Percentiles rank a stretch among this genome's conserved stretches.
Evolutionary conservation across 306 rosid genomes (phyloP).

Genomic region (Alnus rubra): DNA sequence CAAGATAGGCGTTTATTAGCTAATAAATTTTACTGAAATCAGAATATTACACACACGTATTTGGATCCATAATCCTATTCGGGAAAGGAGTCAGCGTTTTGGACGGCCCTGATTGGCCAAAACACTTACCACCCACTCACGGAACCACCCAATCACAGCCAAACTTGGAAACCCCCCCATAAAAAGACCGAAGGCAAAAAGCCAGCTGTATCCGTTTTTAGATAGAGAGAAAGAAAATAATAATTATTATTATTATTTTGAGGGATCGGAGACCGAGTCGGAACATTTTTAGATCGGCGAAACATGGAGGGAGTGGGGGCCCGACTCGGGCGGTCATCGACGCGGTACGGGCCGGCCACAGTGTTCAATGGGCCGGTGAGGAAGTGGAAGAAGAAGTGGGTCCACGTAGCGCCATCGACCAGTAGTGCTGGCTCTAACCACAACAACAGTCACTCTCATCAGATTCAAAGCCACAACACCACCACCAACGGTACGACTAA

Average conservation of each 20-base stretch:
- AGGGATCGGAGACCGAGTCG: constrained; percentile 49
- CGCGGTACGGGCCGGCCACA: constrained; percentile 95
- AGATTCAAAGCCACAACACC: constrained; percentile 31
- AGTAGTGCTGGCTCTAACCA: constrained; percentile 31
- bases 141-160: constrained; percentile 20
- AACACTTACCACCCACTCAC: neutral
- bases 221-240: constrained; percentile 18
- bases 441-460: constrained; percentile 34
- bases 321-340: constrained; percentile 91
- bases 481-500: constrained; percentile 36
- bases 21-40: no score
- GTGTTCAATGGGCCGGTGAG: constrained; percentile 96
- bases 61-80: neutral
- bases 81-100: neutral
- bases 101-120: constrained; percentile 38
- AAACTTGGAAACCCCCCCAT: constrained; percentile 25
- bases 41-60: neutral
- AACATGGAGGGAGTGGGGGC: constrained; percentile 96
- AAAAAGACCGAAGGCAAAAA: constrained; percentile 5
- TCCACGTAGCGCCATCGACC: constrained; percentile 70
- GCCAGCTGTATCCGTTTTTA: neutral
- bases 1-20: no score
- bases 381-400: constrained; percentile 99
- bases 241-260: neutral
- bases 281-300: constrained; percentile 45